A percentile compares a stretch with the other conserved stretches of the same genome.
Evolutionary conservation across 2,329 filamentous ascomycete species (phyloP).

Genomic region (Aspergillus sp.): DNA sequence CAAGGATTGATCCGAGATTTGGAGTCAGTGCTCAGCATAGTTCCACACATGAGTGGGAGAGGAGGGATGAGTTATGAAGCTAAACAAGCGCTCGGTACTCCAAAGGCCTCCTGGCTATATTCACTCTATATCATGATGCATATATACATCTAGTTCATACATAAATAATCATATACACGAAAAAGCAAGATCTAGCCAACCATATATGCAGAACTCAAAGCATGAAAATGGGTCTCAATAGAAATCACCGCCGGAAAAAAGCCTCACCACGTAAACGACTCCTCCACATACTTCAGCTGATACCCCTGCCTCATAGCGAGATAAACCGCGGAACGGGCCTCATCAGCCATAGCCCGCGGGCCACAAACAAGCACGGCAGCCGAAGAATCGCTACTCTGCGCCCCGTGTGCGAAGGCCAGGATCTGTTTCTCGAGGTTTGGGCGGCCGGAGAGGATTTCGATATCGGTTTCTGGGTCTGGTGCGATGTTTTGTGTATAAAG

Average conservation of each 20-base stretch:
- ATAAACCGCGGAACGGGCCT: slow-evolving; percentile 47
- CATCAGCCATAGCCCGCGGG: slow-evolving; percentile 51
- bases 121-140: background rate
- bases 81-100: too few species aligned
- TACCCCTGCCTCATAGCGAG: slow-evolving; percentile 39
- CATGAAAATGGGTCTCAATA: background rate
- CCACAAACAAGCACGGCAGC: slow-evolving; percentile 52
- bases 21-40: too few species aligned
- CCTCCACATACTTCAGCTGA: slow-evolving; percentile 51
- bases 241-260: background rate
- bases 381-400: slow-evolving; percentile 30
- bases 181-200: background rate
- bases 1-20: too few species aligned
- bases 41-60: too few species aligned
- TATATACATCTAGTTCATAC: background rate
- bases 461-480: background rate
- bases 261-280: slow-evolving; percentile 47
- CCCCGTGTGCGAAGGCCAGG: slow-evolving; percentile 36
- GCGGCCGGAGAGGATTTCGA: slow-evolving; percentile 31
- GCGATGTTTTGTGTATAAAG: too few species aligned
- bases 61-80: too few species aligned
- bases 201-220: background rate
- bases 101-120: background rate
- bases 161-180: background rate
- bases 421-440: slow-evolving; percentile 45